These are phyloP conservation scores for Paecilomyces formosus DNA, from an alignment of 2,329 filamentous ascomycete species.

Conservation along the genomic window DNA sequence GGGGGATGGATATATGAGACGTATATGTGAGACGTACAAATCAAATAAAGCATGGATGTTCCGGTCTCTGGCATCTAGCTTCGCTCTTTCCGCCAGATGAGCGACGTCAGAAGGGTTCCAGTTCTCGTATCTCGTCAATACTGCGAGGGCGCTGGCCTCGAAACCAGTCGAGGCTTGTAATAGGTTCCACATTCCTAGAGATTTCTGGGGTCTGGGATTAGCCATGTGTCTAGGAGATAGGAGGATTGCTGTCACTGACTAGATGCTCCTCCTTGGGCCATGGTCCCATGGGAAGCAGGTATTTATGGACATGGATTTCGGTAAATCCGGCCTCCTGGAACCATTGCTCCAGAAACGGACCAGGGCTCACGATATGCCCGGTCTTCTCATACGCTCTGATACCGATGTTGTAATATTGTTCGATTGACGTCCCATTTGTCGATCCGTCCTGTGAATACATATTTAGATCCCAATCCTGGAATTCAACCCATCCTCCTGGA, in stretches of 20 bases:
- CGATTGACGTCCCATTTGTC: conserved; percentile 4
- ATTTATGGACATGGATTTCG: neutral
- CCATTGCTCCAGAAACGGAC: neutral
- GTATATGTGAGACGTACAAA: neutral
- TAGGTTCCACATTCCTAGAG: neutral
- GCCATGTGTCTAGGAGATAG: neutral
- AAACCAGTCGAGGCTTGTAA: neutral
- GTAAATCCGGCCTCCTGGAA: neutral
- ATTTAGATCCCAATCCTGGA: neutral
- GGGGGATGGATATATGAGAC: no score
- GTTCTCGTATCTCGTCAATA: neutral
- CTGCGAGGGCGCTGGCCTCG: neutral
- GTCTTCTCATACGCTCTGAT: neutral
- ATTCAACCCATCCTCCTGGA: neutral
- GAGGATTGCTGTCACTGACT: neutral
- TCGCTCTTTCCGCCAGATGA: neutral
- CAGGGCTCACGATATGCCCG: neutral
- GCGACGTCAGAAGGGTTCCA: neutral
- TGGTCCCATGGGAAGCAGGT: neutral
- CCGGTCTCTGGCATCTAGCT: neutral
- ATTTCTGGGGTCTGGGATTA: neutral
- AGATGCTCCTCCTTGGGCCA: neutral
- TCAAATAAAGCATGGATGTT: neutral
- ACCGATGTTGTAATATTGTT: conserved; percentile 3
- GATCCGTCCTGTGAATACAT: neutral